Percentiles rank a stretch among this genome's conserved stretches.
Evolutionary conservation across 352 stramenopile species (phyloP).

Genomic region (Elongisporangium anandrum): DNA sequence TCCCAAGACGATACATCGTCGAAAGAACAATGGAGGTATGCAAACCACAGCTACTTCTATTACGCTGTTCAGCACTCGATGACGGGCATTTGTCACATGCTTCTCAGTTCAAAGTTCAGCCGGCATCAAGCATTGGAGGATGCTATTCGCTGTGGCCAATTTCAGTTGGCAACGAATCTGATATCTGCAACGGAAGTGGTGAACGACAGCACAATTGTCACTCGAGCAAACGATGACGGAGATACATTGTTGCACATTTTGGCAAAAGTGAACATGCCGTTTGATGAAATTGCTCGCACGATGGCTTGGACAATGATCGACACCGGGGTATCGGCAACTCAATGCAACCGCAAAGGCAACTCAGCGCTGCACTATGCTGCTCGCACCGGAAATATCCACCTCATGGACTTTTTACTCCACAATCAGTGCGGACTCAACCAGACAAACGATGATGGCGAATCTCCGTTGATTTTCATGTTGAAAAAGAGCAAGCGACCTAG

Average conservation of each 20-base stretch:
- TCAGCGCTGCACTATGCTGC: slow-evolving; percentile 59
- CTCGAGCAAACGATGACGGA: slow-evolving; percentile 30
- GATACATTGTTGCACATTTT: slow-evolving; percentile 65
- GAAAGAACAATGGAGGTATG: slow-evolving; percentile 11
- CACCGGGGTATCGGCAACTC: slow-evolving; percentile 24
- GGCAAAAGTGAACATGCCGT: slow-evolving; percentile 46
- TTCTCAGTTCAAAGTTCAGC: slow-evolving; percentile 67
- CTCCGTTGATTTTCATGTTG: slow-evolving; percentile 44
- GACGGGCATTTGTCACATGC: slow-evolving; percentile 74
- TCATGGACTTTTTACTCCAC: slow-evolving; percentile 76
- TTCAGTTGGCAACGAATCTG: slow-evolving; percentile 68
- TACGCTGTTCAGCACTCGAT: slow-evolving; percentile 65
- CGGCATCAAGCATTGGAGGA: slow-evolving; percentile 74
- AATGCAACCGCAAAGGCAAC: slow-evolving; percentile 31
- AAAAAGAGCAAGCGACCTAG: slow-evolving; percentile 32
- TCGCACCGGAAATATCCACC: slow-evolving; percentile 38
- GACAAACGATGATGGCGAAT: slow-evolving; percentile 39
- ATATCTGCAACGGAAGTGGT: slow-evolving; percentile 50
- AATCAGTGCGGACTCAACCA: slow-evolving; percentile 41
- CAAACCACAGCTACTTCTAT: slow-evolving; percentile 65
- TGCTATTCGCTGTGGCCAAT: slow-evolving; percentile 57
- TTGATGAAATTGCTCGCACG: slow-evolving; percentile 43
- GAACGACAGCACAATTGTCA: slow-evolving; percentile 29
- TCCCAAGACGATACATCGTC: not conserved
- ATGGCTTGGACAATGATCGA: slow-evolving; percentile 74